phyloP scores from a whole-genome alignment of 768 basidiomycete species.

The Auriscalpium vulgare region DNA sequence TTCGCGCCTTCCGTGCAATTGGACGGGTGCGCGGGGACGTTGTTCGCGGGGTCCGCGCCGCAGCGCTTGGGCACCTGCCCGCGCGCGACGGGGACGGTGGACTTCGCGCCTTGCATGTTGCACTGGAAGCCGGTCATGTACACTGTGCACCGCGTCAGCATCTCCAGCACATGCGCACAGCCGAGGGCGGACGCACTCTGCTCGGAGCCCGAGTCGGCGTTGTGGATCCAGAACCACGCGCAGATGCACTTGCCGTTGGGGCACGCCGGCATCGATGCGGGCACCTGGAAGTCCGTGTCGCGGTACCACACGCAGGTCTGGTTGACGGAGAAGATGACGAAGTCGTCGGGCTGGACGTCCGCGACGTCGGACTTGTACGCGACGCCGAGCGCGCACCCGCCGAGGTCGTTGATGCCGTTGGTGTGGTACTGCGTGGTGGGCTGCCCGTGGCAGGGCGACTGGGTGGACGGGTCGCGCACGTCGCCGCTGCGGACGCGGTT shows the following conservation, averaged over 20 bases:
- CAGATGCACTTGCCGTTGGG: constrained; percentile 36
- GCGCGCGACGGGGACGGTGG: constrained; percentile 23
- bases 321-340: constrained; percentile 36
- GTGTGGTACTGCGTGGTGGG: constrained; percentile 23
- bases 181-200: constrained; percentile 23
- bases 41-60: constrained; percentile 23
- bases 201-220: constrained; percentile 25
- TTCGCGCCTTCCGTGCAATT: constrained; percentile 35
- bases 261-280: constrained; percentile 35
- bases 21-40: constrained; percentile 15
- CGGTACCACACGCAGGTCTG: constrained; percentile 35
- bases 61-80: constrained; percentile 29
- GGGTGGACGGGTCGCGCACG: constrained; percentile 8
- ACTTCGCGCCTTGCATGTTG: constrained; percentile 25
- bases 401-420: constrained; percentile 22
- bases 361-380: constrained; percentile 33
- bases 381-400: constrained; percentile 35
- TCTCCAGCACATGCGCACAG: background rate
- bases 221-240: constrained; percentile 35
- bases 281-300: constrained; percentile 34
- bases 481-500: constrained; percentile 18
- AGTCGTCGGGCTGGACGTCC: constrained; percentile 32
- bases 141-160: constrained; percentile 11
- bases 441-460: constrained; percentile 17
- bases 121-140: constrained; percentile 37